phyloP scores from a whole-genome alignment of 148 eudicot genomes.

The Amaranthus palmeri region DNA sequence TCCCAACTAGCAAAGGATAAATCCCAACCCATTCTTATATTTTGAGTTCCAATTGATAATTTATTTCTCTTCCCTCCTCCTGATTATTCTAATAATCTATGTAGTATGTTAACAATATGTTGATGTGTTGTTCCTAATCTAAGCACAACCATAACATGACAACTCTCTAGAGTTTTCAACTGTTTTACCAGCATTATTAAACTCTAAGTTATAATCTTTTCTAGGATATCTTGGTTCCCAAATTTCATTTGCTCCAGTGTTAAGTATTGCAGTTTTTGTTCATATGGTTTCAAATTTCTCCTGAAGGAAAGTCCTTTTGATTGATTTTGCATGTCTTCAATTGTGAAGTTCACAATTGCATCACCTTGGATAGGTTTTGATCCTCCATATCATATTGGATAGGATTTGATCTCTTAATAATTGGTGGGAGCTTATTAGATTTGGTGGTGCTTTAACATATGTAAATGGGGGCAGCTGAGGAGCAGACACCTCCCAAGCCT shows the following conservation, averaged over 20 bases:
- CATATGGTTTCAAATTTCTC: background rate
- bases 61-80: background rate
- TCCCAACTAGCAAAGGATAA: background rate
- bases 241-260: background rate
- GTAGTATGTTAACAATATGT: too few relatives aligned
- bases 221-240: background rate
- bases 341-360: slow-evolving; percentile 4
- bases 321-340: background rate
- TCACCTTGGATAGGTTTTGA: slow-evolving; percentile 6
- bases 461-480: slow-evolving; percentile 71
- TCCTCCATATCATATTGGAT: slow-evolving; percentile 6
- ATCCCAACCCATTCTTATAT: background rate
- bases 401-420: slow-evolving; percentile 10
- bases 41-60: background rate
- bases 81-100: too few relatives aligned
- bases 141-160: background rate
- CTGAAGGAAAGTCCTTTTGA: background rate
- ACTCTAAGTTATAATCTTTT: background rate
- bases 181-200: background rate
- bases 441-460: slow-evolving; percentile 22
- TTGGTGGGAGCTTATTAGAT: slow-evolving; percentile 1
- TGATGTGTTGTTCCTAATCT: too few relatives aligned
- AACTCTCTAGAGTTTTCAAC: background rate
- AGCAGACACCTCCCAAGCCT: slow-evolving; percentile 58
- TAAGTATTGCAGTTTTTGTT: background rate